Evolutionary conservation across 1,284 basidiomycete species (phyloP), one percentile per base, ranked within the genome.

Genomic region (Leucoagaricus sp.): DNA sequence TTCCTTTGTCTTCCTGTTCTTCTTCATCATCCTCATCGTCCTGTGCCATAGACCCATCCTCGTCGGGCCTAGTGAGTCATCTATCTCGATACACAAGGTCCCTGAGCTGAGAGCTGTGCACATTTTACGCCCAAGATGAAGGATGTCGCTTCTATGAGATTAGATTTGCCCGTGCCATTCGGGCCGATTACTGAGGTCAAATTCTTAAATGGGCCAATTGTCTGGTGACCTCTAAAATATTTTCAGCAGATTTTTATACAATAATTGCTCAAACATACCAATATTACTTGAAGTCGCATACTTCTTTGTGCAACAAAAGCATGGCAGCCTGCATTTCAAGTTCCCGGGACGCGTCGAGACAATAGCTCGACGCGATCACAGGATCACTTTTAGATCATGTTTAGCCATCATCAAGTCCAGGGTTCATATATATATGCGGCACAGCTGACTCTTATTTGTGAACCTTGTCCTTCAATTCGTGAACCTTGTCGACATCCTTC

Each of bases 61-160:
- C 77, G 12, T 79, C 79, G 29, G 65, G 60, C 36, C 76, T 82
- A 1, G 85, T 89, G 6, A 94, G 80, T 62, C 88, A 81, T 55
- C 95, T 76, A 15, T 94, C 94, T 34, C 96, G 91, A 73, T 98
- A 99, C 10, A 99, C 92, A 44, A 99, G 81, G 71, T 99, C 97
- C 65, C 91, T 94, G 33, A 99, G 81, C 66, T 98, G 95, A 50
- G 92, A 93, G 65, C 92, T 98, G 94, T 1, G 89, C 91, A 55
- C 92, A 94, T 76, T 96, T 94, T 47, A 99, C 91, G 29, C 97
- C 96, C 8, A n/a, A n/a, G n/a, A n/a, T n/a, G n/a, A n/a, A n/a
- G n/a, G n/a, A n/a, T n/a, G n/a, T n/a, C n/a, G n/a, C n/a, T n/a
- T n/a, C n/a, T n/a, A n/a, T n/a, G n/a, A n/a, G n/a, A n/a, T n/a